Base-by-base conservation (phyloP, 2,329 filamentous ascomycete species). In the Paecilomyces niveus region DNA sequence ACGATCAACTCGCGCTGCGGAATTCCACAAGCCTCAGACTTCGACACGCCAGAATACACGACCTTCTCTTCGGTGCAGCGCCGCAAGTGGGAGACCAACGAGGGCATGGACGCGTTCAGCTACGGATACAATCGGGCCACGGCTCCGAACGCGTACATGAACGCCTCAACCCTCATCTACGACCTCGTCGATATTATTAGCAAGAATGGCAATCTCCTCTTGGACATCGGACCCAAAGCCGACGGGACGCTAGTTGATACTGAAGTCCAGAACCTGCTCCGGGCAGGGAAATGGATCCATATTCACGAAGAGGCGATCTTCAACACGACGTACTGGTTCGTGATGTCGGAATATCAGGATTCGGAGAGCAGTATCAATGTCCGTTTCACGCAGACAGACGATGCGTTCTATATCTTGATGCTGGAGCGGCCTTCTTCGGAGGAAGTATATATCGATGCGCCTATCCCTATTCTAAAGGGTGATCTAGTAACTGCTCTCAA, bases 71-170 rank as follows among this genome's bases (percentile, higher is more conserved):
- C 78, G 2, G 76, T 80, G 8, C 81, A 83, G 67, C 67, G 73
- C 32, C 74, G 81, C 29, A 85, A 86, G 68, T 86, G 83, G 83
- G 84, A 86, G 69, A 80, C 72, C 49, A 86, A 80, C 68, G 76
- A 76, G 50, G 83, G 83, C 39, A 83, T 86, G 80, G 83, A 86
- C 63, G 83, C 83, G 0, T 85, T 76, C 64, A 78, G 74, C 61
- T 86, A 85, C 63, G 83, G 83, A 2, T 86, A 81, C 70, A 85
- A 86, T 65, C 73, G 78, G 6, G 82, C 81, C 1, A 86, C 83
- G 0, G 74, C 78, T 0, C 64, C 70, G 1, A 66, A 63, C 0
- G 73, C 72, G 9, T 85, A 85, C 66, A 81, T 85, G 77, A 83
- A 79, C 50, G 79, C 82, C 0, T 72, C 67, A 7, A 74, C 69